phyloP scores from a whole-genome alignment of 1,284 basidiomycete species.

The Trametes sp. region DNA sequence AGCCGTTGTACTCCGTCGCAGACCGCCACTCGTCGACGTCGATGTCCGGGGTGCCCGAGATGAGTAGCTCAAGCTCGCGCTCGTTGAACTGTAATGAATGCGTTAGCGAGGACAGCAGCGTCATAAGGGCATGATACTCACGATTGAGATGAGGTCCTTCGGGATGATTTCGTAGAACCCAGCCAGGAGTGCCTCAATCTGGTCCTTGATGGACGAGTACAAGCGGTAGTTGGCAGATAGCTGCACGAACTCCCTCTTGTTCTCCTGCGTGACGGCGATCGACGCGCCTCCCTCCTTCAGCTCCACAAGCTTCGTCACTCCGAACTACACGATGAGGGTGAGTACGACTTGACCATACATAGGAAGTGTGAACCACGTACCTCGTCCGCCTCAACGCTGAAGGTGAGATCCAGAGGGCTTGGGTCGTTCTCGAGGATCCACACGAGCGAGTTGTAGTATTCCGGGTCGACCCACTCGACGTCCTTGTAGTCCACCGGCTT shows the following conservation, averaged over 20 bases:
- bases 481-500: conserved; percentile 94
- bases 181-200: conserved; percentile 89
- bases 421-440: conserved; percentile 95
- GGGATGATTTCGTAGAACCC: conserved; percentile 98
- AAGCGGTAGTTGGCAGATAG: conserved; percentile 91
- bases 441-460: conserved; percentile 93
- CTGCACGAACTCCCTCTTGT: conserved; percentile 97
- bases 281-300: conserved; percentile 86
- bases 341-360: too few species aligned
- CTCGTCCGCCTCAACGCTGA: conserved; percentile 93
- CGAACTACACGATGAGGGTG: conserved; percentile 66
- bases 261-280: conserved; percentile 91
- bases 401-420: conserved; percentile 83
- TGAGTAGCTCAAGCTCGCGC: conserved; percentile 96
- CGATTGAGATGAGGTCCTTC: conserved; percentile 82
- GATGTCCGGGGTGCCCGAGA: conserved; percentile 98
- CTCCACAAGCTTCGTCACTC: conserved; percentile 85
- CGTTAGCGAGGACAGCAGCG: conserved; percentile 13
- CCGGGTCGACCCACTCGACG: conserved; percentile 96
- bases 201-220: conserved; percentile 95
- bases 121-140: conserved; percentile 46
- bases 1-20: conserved; percentile 92
- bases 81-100: conserved; percentile 83
- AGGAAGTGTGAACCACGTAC: too few species aligned
- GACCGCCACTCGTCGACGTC: conserved; percentile 99